phyloP scores from a whole-genome alignment of 306 rosid species.

The Trichosanthes cucumerina region DNA sequence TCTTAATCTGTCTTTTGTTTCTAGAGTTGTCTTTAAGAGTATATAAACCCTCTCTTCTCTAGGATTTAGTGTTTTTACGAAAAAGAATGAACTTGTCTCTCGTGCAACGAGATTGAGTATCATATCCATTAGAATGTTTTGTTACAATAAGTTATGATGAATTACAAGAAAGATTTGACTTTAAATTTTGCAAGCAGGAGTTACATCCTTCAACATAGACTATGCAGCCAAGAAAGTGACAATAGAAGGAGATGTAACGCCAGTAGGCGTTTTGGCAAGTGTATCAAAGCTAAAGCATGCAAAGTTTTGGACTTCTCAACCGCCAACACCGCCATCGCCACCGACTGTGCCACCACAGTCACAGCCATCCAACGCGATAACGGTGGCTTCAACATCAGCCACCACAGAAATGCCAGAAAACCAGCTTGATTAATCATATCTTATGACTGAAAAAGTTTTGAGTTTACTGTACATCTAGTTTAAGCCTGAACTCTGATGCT shows the following conservation, averaged over 20 bases:
- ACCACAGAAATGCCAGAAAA: neutral
- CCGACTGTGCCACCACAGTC: neutral
- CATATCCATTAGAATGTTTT: neutral
- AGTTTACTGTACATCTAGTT: neutral
- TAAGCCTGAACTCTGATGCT: neutral
- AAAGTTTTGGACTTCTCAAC: conserved; percentile 8
- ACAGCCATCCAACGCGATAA: neutral
- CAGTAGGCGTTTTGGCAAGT: conserved; percentile 10
- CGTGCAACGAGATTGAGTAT: neutral
- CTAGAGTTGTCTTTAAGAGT: neutral
- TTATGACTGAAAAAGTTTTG: neutral
- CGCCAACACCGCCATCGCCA: neutral
- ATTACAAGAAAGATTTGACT: neutral
- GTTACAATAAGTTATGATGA: neutral
- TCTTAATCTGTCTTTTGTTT: neutral
- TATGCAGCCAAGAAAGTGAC: conserved; percentile 16
- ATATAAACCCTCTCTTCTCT: neutral
- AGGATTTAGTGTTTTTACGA: neutral
- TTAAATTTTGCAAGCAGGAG: conserved; percentile 4
- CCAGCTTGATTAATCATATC: conserved; percentile 4
- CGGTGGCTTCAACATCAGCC: neutral
- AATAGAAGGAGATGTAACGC: conserved; percentile 13
- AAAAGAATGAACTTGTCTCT: neutral
- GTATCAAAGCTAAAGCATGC: conserved; percentile 18
- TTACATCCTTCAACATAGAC: conserved; percentile 15